Evolutionary conservation across 2,329 filamentous ascomycete species (phyloP).

Genomic region (Neocatenulostroma microsporum): DNA sequence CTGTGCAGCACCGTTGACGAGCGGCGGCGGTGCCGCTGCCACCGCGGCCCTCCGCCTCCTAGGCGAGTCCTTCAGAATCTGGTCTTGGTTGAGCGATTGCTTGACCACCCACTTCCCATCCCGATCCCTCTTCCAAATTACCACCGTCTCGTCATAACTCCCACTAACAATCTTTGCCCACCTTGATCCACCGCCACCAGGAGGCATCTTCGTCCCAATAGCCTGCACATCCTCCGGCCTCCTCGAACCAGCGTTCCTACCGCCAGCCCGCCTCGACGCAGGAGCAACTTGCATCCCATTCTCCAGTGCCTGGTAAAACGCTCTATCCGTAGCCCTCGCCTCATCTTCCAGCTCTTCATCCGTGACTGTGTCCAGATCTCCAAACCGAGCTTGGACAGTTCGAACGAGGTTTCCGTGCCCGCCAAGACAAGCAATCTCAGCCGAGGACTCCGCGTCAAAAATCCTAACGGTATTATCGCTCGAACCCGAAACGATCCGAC

Average conservation of each 20-base stretch:
- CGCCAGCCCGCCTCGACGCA: conserved; percentile 25
- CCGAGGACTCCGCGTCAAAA: conserved; percentile 76
- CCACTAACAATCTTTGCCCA: conserved; percentile 96
- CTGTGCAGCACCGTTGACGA: not conserved
- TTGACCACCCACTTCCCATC: conserved; percentile 77
- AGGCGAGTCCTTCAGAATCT: conserved; percentile 7
- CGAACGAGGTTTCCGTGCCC: conserved; percentile 80
- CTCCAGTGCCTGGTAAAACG: conserved; percentile 56
- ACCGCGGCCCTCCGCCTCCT: not conserved
- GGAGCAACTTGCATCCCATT: conserved; percentile 35
- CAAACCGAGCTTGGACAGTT: conserved; percentile 91
- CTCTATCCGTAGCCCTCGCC: conserved; percentile 63
- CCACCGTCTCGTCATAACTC: conserved; percentile 91
- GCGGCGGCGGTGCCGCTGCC: not conserved
- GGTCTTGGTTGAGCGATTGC: conserved; percentile 46
- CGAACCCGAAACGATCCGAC: conserved; percentile 88
- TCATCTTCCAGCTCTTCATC: conserved; percentile 64
- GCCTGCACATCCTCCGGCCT: conserved; percentile 69
- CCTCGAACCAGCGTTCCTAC: conserved; percentile 61
- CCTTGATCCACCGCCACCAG: conserved; percentile 78
- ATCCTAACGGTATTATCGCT: conserved; percentile 95
- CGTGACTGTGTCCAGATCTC: conserved; percentile 68
- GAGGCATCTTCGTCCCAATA: conserved; percentile 77
- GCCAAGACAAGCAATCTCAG: conserved; percentile 80
- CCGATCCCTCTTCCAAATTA: conserved; percentile 72